Percentiles rank a stretch among this genome's conserved stretches.
phyloP scores from a whole-genome alignment of 2,329 filamentous ascomycete genomes.

The Penicillium sp. region DNA sequence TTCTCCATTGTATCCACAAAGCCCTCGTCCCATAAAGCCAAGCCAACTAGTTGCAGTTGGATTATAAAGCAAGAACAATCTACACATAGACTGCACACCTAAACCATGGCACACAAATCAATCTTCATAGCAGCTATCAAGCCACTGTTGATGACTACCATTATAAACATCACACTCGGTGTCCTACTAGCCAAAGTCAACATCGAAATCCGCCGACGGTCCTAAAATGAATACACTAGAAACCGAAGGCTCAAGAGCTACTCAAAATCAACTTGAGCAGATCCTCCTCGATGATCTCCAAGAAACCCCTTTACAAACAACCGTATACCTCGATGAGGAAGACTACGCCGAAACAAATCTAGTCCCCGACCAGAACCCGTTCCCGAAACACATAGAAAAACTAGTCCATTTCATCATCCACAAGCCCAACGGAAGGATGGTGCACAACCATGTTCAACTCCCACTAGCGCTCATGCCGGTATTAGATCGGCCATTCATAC shows the following conservation, averaged over 20 bases:
- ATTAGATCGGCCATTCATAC: not conserved
- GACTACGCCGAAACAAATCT: not conserved
- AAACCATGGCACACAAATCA: not conserved
- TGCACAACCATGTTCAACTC: not conserved
- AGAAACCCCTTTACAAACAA: not conserved
- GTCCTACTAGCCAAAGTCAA: not conserved
- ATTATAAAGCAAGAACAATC: not conserved
- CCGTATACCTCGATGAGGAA: not conserved
- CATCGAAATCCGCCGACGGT: not conserved
- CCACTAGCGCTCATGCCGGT: not conserved
- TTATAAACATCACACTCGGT: not conserved
- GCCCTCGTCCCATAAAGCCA: no score
- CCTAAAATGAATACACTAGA: not conserved
- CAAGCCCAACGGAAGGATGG: not conserved
- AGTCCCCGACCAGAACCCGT: not conserved
- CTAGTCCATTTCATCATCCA: not conserved
- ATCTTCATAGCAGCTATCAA: not conserved
- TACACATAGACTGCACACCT: not conserved
- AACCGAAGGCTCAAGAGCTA: not conserved
- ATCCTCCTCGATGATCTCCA: not conserved
- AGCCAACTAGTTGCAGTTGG: no score
- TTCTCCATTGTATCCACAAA: no score
- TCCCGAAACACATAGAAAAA: not conserved
- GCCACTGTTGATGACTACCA: not conserved
- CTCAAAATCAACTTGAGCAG: not conserved